Evolutionary conservation across 2,329 filamentous ascomycete species (phyloP).

Genomic region (Arthrinium puccinioides): DNA sequence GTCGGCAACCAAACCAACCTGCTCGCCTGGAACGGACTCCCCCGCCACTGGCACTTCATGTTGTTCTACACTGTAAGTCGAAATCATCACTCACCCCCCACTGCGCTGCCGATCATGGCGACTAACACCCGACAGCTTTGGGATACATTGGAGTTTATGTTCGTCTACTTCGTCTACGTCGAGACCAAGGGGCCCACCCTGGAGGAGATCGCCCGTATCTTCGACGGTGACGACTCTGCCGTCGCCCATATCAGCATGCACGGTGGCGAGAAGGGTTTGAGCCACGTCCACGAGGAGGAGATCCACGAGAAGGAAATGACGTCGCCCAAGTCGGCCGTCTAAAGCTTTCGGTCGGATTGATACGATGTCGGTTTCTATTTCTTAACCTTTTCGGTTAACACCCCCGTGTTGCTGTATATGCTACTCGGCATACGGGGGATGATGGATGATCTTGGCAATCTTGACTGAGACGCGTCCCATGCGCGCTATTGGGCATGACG

Average conservation of each 20-base stretch:
- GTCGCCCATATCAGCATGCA: conserved; percentile 47
- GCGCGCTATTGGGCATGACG: no score
- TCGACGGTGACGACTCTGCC: conserved; percentile 51
- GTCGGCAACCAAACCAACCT: conserved; percentile 58
- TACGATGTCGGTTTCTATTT: no score
- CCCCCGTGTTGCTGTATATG: no score
- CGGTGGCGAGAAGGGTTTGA: conserved; percentile 48
- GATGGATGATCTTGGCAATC: no score
- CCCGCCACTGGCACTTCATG: conserved; percentile 58
- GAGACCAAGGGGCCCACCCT: conserved; percentile 66
- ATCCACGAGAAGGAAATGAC: conserved; percentile 14
- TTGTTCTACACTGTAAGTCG: conserved; percentile 52
- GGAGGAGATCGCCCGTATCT: conserved; percentile 63
- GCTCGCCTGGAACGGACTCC: conserved; percentile 52
- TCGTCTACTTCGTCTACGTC: conserved; percentile 60
- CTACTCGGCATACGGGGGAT: no score
- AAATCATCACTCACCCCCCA: not conserved
- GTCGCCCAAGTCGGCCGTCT: conserved; percentile 7
- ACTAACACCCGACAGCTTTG: conserved; percentile 31
- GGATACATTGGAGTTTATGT: conserved; percentile 52
- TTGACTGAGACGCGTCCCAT: no score
- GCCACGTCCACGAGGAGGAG: conserved; percentile 25
- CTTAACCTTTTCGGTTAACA: no score
- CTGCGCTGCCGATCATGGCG: conserved; percentile 5
- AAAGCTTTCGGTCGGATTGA: no score